Evolutionary conservation across 139 green algal species (phyloP).

Genomic region (Asterochloris sp.): DNA sequence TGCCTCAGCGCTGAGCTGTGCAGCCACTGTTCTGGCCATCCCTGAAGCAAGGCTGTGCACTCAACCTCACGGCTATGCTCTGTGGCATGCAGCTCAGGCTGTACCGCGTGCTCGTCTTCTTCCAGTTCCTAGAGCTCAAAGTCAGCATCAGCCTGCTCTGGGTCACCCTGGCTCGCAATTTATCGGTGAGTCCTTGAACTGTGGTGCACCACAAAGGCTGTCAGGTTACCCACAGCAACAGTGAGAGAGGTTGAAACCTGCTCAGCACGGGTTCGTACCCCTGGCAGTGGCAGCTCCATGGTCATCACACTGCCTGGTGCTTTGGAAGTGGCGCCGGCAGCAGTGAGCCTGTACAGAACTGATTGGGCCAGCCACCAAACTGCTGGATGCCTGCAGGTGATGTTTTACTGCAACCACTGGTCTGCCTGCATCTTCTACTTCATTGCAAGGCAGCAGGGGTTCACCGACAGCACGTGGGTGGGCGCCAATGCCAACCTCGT

Average conservation of each 20-base stretch:
- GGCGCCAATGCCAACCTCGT: conserved; percentile 17
- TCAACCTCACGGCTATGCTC: too few relatives aligned
- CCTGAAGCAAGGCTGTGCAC: too few relatives aligned
- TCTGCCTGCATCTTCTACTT: conserved; percentile 48
- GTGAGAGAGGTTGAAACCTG: background rate
- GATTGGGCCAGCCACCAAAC: background rate
- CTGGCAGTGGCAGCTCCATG: background rate
- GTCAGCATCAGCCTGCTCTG: conserved; percentile 34
- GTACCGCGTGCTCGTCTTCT: conserved; percentile 39
- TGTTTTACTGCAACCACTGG: conserved; percentile 38
- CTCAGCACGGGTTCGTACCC: background rate
- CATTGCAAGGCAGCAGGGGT: conserved; percentile 25
- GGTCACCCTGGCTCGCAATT: conserved; percentile 50
- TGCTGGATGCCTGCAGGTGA: conserved; percentile 13
- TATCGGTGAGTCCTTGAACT: conserved; percentile 15
- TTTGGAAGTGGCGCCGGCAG: background rate
- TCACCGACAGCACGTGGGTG: conserved; percentile 34
- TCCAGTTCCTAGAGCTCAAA: conserved; percentile 47
- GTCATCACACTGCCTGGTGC: background rate
- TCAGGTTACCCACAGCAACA: background rate
- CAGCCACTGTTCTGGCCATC: too few relatives aligned
- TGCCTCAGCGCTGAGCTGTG: too few relatives aligned
- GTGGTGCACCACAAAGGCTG: background rate
- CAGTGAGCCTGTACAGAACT: too few relatives aligned
- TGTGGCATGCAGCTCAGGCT: conserved; percentile 27